A percentile compares a stretch with the other conserved stretches of the same genome.
Evolutionary conservation across 169 alveolate genomes (phyloP).

Genomic region (Fabrea salina): DNA sequence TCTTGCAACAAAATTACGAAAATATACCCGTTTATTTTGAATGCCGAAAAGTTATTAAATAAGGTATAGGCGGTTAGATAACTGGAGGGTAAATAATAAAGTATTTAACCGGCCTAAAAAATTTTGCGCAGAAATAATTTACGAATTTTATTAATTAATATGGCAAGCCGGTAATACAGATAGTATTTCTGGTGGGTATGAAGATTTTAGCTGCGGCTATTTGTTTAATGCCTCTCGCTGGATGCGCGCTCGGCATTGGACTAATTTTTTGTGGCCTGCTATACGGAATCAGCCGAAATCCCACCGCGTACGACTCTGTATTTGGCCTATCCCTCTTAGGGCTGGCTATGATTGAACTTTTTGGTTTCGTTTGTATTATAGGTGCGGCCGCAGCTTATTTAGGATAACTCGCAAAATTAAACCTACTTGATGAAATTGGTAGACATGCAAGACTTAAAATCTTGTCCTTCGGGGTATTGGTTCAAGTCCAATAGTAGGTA

Average conservation of each 20-base stretch:
- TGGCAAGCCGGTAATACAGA: no score
- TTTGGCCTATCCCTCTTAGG: slow-evolving; percentile 21
- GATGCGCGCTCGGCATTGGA: slow-evolving; percentile 31
- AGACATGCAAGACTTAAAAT: slow-evolving; percentile 14
- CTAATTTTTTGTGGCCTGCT: slow-evolving; percentile 9
- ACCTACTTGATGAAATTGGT: slow-evolving; percentile 8
- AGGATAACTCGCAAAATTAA: no score
- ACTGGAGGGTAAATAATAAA: no score
- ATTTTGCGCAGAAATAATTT: no score
- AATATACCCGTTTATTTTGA: no score
- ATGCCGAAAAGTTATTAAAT: no score
- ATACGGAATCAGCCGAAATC: slow-evolving; percentile 24
- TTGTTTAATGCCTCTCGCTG: slow-evolving; percentile 21
- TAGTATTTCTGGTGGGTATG: slow-evolving; percentile 27
- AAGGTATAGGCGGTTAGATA: no score
- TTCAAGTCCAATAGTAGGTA: slow-evolving; percentile 9
- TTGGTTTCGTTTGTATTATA: slow-evolving; percentile 5
- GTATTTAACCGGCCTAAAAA: no score
- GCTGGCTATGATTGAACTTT: slow-evolving; percentile 17
- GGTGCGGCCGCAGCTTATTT: neutral
- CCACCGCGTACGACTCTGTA: slow-evolving; percentile 10
- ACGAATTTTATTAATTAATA: no score
- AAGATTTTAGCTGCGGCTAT: slow-evolving; percentile 17
- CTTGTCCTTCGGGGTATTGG: slow-evolving; percentile 5
- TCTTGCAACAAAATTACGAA: no score